Base-by-base conservation (phyloP, 306 rosid species). In the Vigna reflexopilosa region DNA sequence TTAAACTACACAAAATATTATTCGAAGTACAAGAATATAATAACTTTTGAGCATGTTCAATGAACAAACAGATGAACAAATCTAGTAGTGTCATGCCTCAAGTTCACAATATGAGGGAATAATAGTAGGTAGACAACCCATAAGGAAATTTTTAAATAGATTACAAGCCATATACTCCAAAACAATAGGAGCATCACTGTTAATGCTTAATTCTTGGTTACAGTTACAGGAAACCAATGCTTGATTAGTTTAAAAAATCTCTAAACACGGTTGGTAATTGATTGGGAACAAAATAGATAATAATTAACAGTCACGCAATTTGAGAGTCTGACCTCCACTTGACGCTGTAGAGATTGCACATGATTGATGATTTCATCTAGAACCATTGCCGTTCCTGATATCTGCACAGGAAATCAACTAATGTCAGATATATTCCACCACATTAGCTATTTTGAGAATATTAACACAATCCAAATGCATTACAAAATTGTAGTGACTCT, bases 281-380 rank as follows among this genome's bases (percentile, higher is more conserved):
- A 14, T 57, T 73, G 63, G 74, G 63, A 59, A 61, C 15, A 68
- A 40, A 68, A 83, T 7, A 32, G 57, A 63, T 45, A 26, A 82
- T n/a, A 20, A 70, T 52, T 64, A 48, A 71, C 72, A 67, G 20
- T 49, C 72, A 62, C 75, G 79, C 82, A 80, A 78, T 61, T 72
- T 70, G 73, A 76, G 74, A 81, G 38, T 78, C 92, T 83, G 76
- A 94, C 98, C 98, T 94, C 98, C 80, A 94, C 98, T 88, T 94
- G 97, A 72, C 81, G 95, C 82, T 94, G 98, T 49, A 94, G 85
- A 62, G 93, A 90, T 58, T 92, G 98, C 48, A 94, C 98, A 52
- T 94, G 98, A 84, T 88, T 92, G 87, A 94, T 94, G 79, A 90
- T 94, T 86, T 94, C 97, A 79, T 94, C 98, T 75, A 94, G 90